Base-by-base conservation (phyloP, 2,329 filamentous ascomycete genomes). In the Pleomassaria siparia region DNA sequence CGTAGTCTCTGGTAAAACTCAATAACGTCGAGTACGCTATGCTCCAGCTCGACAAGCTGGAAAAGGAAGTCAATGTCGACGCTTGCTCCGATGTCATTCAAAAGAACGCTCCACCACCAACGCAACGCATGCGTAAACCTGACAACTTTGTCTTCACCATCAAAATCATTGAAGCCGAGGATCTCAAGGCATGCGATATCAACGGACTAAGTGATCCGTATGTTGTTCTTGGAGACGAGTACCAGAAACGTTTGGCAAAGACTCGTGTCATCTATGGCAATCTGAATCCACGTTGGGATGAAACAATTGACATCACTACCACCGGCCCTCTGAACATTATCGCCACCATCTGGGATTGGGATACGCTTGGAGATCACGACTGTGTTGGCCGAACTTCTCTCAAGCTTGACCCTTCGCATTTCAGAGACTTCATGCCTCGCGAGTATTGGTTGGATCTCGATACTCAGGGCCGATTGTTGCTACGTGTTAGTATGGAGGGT, bases 381-480 rank as follows among this genome's bases (percentile, higher is more conserved):
- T 97, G 95, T 67, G 90, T 97, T 28, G 94, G 94, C 21, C 84
- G 94, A 53, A 97, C 94, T n/a, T 95, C 91, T 16, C 79, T 99
- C 55, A 99, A 99, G 73, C 79, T 99, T n/a, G 94, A 99, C 62
- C 94, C 94, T n/a, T 81, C 89, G 30, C 91, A 96, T 73, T 99
- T 99, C 72, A 87, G 90, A 59, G 94, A 99, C 70, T 99, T 95
- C 67, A 78, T 97, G 58, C 94, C 94, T 13, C 84, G 91, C 54
- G 94, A 99, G 70, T 97, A 96, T 69, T 99, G 94, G 94, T 82
- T 99, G 15, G 92, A 97, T 66, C 81, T 99, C 39, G 94, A 99
- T 69, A 96, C 92, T 0, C 94, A 99, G 70, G 94, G 94, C 7
- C 83, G 92, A 42, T 73, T 99, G 25, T 74, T 99, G 47, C 82